Base-by-base conservation (phyloP, 306 rosid species). In the Vigna mungo region DNA sequence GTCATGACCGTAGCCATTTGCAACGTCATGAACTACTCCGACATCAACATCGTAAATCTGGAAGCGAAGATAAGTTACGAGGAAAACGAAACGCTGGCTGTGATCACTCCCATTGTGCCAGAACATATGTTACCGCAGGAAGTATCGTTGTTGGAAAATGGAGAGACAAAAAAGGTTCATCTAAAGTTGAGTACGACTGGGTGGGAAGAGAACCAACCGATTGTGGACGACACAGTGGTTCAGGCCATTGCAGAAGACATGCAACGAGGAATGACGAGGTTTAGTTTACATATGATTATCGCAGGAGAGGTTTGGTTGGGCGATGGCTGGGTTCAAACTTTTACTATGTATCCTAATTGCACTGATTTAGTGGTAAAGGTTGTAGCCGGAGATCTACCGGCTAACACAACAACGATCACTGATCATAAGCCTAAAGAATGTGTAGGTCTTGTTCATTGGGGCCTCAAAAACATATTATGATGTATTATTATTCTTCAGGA, bases 151-250 rank as follows among this genome's bases (percentile, higher is more conserved):
- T 0, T 83, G 30, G 62, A n/a, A 0, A 54, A 25, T 30, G 37
- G 62, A 1, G 78, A 52, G 54, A 5, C 2, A 7, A 74, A 60
- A 48, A 68, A 7, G 74, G 8, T 78, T 56, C 46, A 66, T 30
- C 53, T 78, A 27, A 68, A 60, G 55, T 18, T 83, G 43, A 74
- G 25, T 6, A 74, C 80, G 0, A 83, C 83, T 2, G 82, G 86
- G 18, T 72, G 82, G 82, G 79, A 82, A 48, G 32, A 48, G 52
- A 78, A 78, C 17, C 83, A 80, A 6, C 83, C 83, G 5, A n/a
- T 64, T 25, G 79, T 80, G 68, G 74, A 80, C 0, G 78, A 80
- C 58, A 17, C 0, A 2, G 74, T 80, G 48, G 9, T 80, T 66
- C 77, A 78, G 27, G 67, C 58, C 2, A 79, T 74, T 16, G 78